Evolutionary conservation across 345 rosid species (phyloP).

Genomic region (Mangifera indica): DNA sequence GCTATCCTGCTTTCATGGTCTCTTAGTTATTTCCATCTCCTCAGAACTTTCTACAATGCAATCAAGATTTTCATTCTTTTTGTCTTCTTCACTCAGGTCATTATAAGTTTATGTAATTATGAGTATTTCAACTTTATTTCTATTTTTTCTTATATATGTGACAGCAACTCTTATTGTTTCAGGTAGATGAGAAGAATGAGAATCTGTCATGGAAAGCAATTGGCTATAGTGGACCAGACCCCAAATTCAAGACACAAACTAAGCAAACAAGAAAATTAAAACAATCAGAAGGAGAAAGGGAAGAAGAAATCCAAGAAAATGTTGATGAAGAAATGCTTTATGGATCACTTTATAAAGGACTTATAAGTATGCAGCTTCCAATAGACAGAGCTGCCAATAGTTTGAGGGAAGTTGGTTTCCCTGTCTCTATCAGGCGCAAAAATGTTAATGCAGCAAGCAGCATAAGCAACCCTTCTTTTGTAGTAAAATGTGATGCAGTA

Average conservation of each 20-base stretch:
- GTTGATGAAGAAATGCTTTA: constrained; percentile 32
- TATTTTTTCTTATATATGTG: not conserved
- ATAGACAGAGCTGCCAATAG: constrained; percentile 38
- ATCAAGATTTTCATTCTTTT: constrained; percentile 52
- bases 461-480: constrained; percentile 36
- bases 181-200: constrained; percentile 57
- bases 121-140: no score
- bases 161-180: constrained; percentile 7
- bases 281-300: not conserved
- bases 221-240: constrained; percentile 67
- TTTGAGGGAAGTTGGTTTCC: constrained; percentile 44
- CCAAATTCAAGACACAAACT: constrained; percentile 29
- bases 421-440: constrained; percentile 27
- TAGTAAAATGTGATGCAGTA: constrained; percentile 70
- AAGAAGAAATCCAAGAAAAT: constrained; percentile 9
- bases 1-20: constrained; percentile 54
- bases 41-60: constrained; percentile 57
- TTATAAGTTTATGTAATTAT: no score
- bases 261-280: constrained; percentile 14
- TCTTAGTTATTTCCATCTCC: constrained; percentile 38
- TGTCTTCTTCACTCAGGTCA: constrained; percentile 74
- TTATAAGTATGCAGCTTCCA: constrained; percentile 50
- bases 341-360: constrained; percentile 63
- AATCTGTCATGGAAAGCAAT: constrained; percentile 77
- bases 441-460: constrained; percentile 6